Percentiles rank a stretch among this genome's conserved stretches.
Conservation (phyloP, 2,329 filamentous ascomycete species). For the Gnomoniopsis sp. region DNA sequence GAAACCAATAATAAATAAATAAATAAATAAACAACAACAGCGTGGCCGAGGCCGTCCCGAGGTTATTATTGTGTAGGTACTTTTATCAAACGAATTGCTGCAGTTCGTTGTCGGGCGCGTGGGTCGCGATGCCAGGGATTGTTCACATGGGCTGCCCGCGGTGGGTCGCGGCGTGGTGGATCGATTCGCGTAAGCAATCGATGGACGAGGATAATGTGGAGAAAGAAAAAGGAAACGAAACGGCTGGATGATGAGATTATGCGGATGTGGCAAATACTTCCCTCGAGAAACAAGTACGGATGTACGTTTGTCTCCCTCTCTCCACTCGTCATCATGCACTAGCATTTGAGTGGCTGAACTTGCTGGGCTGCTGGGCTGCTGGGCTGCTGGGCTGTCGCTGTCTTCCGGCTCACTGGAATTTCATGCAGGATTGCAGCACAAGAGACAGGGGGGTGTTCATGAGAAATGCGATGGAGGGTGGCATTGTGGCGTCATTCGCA, state of each 20-base stretch:
- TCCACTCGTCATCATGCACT: slow-evolving; percentile 16
- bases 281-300: background rate
- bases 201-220: background rate
- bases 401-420: too few species aligned
- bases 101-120: background rate
- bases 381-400: background rate
- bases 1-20: background rate
- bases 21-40: background rate
- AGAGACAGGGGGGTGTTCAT: too few species aligned
- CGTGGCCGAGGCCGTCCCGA: background rate
- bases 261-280: slow-evolving; percentile 13
- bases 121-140: background rate
- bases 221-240: background rate
- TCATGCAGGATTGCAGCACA: too few species aligned
- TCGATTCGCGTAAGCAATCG: background rate
- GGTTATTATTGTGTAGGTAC: background rate
- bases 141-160: background rate
- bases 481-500: too few species aligned
- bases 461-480: too few species aligned
- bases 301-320: too few species aligned
- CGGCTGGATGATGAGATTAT: background rate
- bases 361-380: too few species aligned
- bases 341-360: slow-evolving; percentile 7
- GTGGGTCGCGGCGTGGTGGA: slow-evolving; percentile 4
- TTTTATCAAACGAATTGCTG: too few species aligned